phyloP scores from a whole-genome alignment of 1,139 yeast species.

The Lodderomyces margitis region DNA sequence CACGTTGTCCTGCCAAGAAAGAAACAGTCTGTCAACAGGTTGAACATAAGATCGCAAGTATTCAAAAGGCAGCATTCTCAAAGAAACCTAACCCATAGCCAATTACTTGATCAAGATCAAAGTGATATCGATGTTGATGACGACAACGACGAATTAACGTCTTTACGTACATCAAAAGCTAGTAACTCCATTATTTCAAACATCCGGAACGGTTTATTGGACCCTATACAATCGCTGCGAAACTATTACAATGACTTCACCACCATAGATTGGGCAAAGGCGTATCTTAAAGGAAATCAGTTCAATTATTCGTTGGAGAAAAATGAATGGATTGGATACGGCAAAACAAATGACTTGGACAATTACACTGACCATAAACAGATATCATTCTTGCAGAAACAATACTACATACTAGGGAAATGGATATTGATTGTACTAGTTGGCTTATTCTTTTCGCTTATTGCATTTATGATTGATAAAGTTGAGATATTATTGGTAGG shows the following conservation, averaged over 20 bases:
- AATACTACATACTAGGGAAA: constrained; percentile 31
- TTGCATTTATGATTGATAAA: constrained; percentile 54
- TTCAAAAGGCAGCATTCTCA: constrained; percentile 3
- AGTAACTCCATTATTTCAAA: constrained; percentile 20
- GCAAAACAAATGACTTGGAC: not conserved
- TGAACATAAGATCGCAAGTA: constrained; percentile 23
- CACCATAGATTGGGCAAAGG: constrained; percentile 67
- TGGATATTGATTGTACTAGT: constrained; percentile 53
- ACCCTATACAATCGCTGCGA: constrained; percentile 22
- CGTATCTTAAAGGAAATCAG: constrained; percentile 46
- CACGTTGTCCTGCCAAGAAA: constrained; percentile 9
- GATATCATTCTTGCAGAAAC: constrained; percentile 23
- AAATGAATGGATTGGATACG: constrained; percentile 14
- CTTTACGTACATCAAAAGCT: constrained; percentile 20
- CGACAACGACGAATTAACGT: constrained; percentile 14
- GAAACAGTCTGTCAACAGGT: constrained; percentile 24
- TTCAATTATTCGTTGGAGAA: constrained; percentile 38
- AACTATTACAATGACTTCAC: constrained; percentile 62
- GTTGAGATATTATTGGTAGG: constrained; percentile 53
- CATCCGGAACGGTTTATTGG: constrained; percentile 20
- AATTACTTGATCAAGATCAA: not conserved
- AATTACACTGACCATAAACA: not conserved
- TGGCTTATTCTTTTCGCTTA: constrained; percentile 47
- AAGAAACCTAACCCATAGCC: not conserved
- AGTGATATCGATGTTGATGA: constrained; percentile 3